Evolutionary conservation across 1,139 yeast species (phyloP).

Genomic region (Candida gigantensis): DNA sequence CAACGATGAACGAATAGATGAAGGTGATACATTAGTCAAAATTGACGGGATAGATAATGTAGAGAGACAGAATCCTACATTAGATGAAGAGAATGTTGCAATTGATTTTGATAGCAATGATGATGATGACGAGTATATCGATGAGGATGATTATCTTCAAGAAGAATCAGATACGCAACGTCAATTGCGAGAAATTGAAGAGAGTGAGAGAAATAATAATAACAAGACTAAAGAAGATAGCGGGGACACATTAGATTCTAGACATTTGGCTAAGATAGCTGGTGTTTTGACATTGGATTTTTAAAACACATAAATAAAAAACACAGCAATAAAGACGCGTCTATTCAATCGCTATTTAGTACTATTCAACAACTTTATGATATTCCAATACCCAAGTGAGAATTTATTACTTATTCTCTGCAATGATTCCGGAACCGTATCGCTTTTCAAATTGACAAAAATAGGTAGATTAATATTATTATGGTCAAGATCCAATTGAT

Average conservation of each 20-base stretch:
- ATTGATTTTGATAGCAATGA: slow-evolving; percentile 15
- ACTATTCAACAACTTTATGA: slow-evolving; percentile 23
- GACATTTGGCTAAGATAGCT: slow-evolving; percentile 54
- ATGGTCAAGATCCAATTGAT: not conserved
- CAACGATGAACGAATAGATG: slow-evolving; percentile 49
- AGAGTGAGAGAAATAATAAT: slow-evolving; percentile 1
- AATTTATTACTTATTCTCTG: slow-evolving; percentile 20
- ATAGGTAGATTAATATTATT: slow-evolving; percentile 28
- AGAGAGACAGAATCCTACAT: slow-evolving; percentile 23
- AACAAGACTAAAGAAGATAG: slow-evolving; percentile 24
- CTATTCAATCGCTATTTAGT: slow-evolving; percentile 4
- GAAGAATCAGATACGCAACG: slow-evolving; percentile 23
- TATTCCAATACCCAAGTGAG: slow-evolving; percentile 36
- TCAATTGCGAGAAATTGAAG: slow-evolving; percentile 15
- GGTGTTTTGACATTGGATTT: slow-evolving; percentile 61
- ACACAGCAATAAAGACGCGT: not conserved
- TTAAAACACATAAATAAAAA: slow-evolving; percentile 17
- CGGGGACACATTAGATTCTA: slow-evolving; percentile 43
- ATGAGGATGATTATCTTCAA: slow-evolving; percentile 11
- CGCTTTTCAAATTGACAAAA: slow-evolving; percentile 27
- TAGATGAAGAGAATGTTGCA: slow-evolving; percentile 15
- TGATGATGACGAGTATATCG: slow-evolving; percentile 16
- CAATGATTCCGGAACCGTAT: slow-evolving; percentile 29
- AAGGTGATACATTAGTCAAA: slow-evolving; percentile 26
- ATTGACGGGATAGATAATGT: slow-evolving; percentile 39